Base-by-base conservation (phyloP, 129 eudicot species). In the Oenanthe sinensis region DNA sequence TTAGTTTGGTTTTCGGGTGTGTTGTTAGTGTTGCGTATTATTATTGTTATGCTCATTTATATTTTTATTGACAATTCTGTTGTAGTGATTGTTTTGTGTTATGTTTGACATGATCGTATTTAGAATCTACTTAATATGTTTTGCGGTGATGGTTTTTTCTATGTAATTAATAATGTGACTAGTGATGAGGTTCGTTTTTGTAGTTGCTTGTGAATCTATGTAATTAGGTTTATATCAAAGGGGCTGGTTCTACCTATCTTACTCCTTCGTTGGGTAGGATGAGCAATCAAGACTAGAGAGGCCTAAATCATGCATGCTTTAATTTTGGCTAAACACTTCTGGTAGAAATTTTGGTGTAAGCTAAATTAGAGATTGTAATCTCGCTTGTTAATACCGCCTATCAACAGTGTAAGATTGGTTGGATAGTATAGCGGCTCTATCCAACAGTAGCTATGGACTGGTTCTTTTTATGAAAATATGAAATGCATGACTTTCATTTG, bases 31-130 rank as follows among this genome's bases (percentile, higher is more conserved):
- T 39, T 39, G 42, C 42, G 42, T 5, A 39, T 1, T 76, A 9
- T 30, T 4, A n/a, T 24, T 76, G 33, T 52, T 22, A 77, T 60
- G 58, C 37, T n/a, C 28, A 24, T 42, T 62, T 7, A 10, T 62
- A 45, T 50, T 50, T 48, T 24, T 28, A 37, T 55, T 58, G 26
- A 12, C 60, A 28, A 14, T 60, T 78, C 0, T 65, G 69, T 78
- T 65, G 69, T 65, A n/a, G 43, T 39, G 69, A 62, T 65, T 78
- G 79, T 11, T 77, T 60, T 22, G 20, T 43, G 76, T 22, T 73
- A 50, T 17, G 22, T 50, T 17, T 16, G 4, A 5, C 0, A 17
- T 43, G 17, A 44, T 28, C 12, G 28, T 8, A 1, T 58, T 58
- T n/a, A 22, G 65, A 65, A 65, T 65, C 8, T 75, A 16, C 22